Conservation (phyloP, 345 rosid genomes). For the Citrus australasica region DNA sequence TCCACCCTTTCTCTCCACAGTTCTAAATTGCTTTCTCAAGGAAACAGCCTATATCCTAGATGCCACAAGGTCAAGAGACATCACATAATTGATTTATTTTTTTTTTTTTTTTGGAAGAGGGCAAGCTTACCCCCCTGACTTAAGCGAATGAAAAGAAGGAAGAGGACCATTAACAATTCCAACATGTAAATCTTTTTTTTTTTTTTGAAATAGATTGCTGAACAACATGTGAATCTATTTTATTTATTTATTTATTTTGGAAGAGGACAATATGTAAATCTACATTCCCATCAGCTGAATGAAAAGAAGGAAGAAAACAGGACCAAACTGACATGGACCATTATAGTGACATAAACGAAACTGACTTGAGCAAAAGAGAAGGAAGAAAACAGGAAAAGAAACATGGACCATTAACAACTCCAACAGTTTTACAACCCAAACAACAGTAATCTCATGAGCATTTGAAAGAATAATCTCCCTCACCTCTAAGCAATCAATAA, state of each 20-base stretch:
- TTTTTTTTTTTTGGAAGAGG: neutral
- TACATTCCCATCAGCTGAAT: neutral
- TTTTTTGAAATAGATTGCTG: no score
- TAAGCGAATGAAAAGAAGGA: neutral
- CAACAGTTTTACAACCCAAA: neutral
- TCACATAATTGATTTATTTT: neutral
- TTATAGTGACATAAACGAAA: neutral
- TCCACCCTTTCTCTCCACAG: neutral
- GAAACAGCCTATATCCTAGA: neutral
- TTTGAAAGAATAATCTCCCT: slow-evolving; percentile 25
- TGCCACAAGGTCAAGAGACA: neutral
- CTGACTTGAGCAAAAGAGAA: neutral
- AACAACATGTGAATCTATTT: no score
- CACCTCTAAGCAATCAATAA: slow-evolving; percentile 99
- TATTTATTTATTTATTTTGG: no score
- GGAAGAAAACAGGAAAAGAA: neutral
- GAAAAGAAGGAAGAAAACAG: neutral
- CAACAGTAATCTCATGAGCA: slow-evolving; percentile 1
- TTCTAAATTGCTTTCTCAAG: neutral
- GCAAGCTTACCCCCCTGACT: neutral
- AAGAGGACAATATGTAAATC: neutral
- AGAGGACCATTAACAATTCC: neutral
- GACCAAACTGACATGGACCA: neutral
- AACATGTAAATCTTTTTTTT: no score
- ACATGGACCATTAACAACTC: slow-evolving; percentile 6